Conservation (phyloP, 805 yeast genomes). For the Metschnikowia hibisci region DNA sequence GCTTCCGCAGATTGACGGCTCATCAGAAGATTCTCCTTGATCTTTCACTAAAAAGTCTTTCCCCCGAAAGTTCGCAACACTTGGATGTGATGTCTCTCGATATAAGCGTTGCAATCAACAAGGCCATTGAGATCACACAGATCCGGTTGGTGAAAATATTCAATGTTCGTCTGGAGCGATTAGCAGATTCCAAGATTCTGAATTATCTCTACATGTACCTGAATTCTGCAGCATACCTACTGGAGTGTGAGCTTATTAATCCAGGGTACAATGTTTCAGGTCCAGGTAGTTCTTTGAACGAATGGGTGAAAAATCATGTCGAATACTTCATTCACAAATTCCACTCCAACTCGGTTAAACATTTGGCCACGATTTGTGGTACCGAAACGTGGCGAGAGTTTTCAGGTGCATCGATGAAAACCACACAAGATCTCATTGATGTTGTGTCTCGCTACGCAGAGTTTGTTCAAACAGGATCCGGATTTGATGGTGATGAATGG, state of each 20-base stretch:
- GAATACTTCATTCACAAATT: constrained; percentile 53
- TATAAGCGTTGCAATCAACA: constrained; percentile 59
- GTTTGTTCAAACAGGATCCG: constrained; percentile 20
- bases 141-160: constrained; percentile 73
- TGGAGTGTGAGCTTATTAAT: constrained; percentile 79
- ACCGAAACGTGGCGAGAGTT: constrained; percentile 79
- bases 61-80: constrained; percentile 19
- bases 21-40: constrained; percentile 81
- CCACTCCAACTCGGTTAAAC: constrained; percentile 49
- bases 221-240: constrained; percentile 62
- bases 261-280: constrained; percentile 59
- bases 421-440: constrained; percentile 24
- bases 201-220: constrained; percentile 66
- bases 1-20: constrained; percentile 64
- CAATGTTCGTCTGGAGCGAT: constrained; percentile 70
- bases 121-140: constrained; percentile 69
- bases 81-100: constrained; percentile 58
- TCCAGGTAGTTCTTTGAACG: constrained; percentile 50
- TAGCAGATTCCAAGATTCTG: constrained; percentile 52
- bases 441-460: constrained; percentile 24
- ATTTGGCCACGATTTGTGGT: constrained; percentile 50
- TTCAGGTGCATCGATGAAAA: constrained; percentile 41
- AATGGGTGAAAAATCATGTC: constrained; percentile 63
- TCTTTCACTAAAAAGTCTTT: constrained; percentile 44
- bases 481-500: constrained; percentile 30